Percentiles rank a stretch among this genome's conserved stretches.
These are phyloP conservation scores for Cryphonectria radicalis DNA, from an alignment of 2,329 filamentous ascomycete species.

Conservation along the genomic window DNA sequence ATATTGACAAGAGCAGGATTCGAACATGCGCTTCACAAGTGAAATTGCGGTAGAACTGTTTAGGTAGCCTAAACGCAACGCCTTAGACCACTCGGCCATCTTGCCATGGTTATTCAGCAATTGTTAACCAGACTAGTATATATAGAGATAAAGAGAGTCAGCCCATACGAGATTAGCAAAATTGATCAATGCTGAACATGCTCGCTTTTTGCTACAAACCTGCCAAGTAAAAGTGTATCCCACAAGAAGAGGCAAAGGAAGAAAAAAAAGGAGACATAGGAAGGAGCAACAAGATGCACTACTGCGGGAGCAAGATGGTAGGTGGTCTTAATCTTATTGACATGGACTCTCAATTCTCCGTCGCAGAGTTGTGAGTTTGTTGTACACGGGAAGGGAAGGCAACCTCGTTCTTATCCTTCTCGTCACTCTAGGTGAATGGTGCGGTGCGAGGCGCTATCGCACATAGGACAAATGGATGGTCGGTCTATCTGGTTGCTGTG, in stretches of 20 bases:
- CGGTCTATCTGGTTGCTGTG: neutral
- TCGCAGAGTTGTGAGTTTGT: neutral
- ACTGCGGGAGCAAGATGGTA: neutral
- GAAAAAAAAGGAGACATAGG: neutral
- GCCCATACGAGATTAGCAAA: too few species aligned
- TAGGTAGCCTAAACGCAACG: slow-evolving; percentile 31
- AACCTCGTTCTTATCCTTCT: neutral
- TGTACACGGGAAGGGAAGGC: neutral
- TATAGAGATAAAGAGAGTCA: too few species aligned
- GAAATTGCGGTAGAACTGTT: slow-evolving; percentile 23
- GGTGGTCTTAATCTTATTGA: neutral
- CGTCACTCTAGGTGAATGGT: too few species aligned
- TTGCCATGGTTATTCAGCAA: slow-evolving; percentile 20
- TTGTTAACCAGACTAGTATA: too few species aligned
- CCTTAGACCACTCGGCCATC: slow-evolving; percentile 32
- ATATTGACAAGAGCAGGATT: slow-evolving; percentile 34
- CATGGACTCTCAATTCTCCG: neutral
- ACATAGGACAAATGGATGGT: neutral
- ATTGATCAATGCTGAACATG: neutral
- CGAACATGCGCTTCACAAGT: slow-evolving; percentile 32
- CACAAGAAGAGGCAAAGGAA: neutral
- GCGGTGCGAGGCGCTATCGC: neutral
- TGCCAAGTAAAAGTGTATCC: too few species aligned
- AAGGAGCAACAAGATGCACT: neutral
- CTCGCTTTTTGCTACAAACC: too few species aligned